A percentile compares a stretch with the other conserved stretches of the same genome.
Evolutionary conservation across 495 filamentous ascomycete species (phyloP).

Genomic region (Aspergillus avenaceus): DNA sequence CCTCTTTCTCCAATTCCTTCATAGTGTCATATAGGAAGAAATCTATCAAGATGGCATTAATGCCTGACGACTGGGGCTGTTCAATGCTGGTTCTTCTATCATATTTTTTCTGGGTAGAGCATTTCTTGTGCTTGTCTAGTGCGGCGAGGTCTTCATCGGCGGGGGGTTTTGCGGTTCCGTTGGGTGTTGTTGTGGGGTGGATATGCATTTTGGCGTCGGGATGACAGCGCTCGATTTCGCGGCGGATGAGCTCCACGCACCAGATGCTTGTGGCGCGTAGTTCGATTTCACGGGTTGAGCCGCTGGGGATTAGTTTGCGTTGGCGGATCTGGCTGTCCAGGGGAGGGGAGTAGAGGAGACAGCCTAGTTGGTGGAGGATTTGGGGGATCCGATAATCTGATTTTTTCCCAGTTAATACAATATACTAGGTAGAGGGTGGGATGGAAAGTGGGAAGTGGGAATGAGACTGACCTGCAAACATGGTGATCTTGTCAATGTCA

Average conservation of each 20-base stretch:
- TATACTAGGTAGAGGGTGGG: too few species aligned
- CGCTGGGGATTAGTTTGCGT: conserved; percentile 60
- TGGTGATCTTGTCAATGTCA: conserved; percentile 92
- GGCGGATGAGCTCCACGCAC: conserved; percentile 83
- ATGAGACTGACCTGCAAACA: conserved; percentile 71
- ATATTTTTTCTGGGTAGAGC: conserved; percentile 12
- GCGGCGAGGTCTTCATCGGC: not conserved
- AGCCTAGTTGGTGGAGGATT: conserved; percentile 81
- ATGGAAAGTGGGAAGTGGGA: not conserved
- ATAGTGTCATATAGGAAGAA: conserved; percentile 95
- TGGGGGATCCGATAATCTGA: conserved; percentile 92
- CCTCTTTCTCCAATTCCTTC: conserved; percentile 68
- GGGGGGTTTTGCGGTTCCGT: not conserved
- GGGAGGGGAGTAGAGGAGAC: conserved; percentile 75
- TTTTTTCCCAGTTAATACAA: conserved; percentile 2
- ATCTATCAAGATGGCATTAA: conserved; percentile 93
- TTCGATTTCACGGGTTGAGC: conserved; percentile 81
- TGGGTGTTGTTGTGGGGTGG: not conserved
- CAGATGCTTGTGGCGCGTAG: conserved; percentile 86
- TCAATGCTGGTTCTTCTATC: conserved; percentile 14
- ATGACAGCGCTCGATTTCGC: conserved; percentile 72
- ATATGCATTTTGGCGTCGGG: conserved; percentile 49
- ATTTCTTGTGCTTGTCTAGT: conserved; percentile 3
- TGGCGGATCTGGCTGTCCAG: conserved; percentile 64
- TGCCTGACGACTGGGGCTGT: conserved; percentile 20